phyloP scores from a whole-genome alignment of 1,139 yeast species.

The Yamadazyma membranifaciens region DNA sequence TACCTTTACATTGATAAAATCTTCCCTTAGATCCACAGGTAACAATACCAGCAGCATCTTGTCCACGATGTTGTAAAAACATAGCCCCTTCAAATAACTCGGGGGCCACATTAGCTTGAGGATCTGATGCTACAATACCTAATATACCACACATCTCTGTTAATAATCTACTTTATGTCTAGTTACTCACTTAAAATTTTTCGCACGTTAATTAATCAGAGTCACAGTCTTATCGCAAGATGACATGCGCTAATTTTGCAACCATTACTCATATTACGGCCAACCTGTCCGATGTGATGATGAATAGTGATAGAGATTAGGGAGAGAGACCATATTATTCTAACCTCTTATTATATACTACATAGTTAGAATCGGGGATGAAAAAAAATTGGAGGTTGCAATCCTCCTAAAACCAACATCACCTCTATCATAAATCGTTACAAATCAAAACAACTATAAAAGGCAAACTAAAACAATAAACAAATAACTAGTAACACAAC shows the following conservation, averaged over 20 bases:
- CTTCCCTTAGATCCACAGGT: conserved; percentile 95
- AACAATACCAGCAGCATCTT: conserved; percentile 99
- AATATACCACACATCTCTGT: conserved; percentile 85
- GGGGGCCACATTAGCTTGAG: conserved; percentile 71
- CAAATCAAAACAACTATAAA: not conserved
- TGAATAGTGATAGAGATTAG: too few relatives aligned
- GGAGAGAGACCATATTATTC: too few relatives aligned
- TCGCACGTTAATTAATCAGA: conserved; percentile 6
- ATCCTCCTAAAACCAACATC: conserved; percentile 5
- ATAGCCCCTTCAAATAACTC: conserved; percentile 92
- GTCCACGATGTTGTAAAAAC: conserved; percentile 96
- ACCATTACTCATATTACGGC: too few relatives aligned
- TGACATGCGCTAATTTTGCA: too few relatives aligned
- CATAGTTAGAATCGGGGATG: conserved; percentile 2
- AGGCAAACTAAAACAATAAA: conserved; percentile 5
- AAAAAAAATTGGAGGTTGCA: conserved; percentile 5
- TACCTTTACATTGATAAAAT: conserved; percentile 95
- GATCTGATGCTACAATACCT: conserved; percentile 83
- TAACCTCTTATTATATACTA: not conserved
- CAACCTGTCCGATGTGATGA: too few relatives aligned
- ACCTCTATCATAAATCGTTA: conserved; percentile 6
- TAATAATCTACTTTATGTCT: conserved; percentile 2
- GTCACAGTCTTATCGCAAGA: conserved; percentile 2
- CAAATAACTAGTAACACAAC: not conserved
- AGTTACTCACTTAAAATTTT: conserved; percentile 1